Percentiles rank a stretch among this genome's conserved stretches.
Evolutionary conservation across 805 yeast genomes (phyloP).

Genomic region (Wickerhamiella qilinensis): DNA sequence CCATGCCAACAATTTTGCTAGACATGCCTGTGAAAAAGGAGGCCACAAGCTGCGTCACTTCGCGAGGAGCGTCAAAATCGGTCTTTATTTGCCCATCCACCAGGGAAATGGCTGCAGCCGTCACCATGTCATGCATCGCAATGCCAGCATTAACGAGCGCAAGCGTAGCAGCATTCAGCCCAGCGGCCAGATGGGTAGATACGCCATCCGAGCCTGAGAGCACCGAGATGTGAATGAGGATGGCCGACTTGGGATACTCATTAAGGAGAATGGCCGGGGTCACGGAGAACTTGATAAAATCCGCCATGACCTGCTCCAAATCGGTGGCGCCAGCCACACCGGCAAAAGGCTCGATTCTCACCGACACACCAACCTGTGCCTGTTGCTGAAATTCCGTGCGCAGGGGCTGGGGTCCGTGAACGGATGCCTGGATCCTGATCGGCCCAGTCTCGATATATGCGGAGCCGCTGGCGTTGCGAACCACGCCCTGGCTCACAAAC

Average conservation of each 20-base stretch:
- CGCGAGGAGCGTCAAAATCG: slow-evolving; percentile 8
- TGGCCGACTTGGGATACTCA: slow-evolving; percentile 80
- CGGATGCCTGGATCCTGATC: slow-evolving; percentile 45
- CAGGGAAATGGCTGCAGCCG: slow-evolving; percentile 23
- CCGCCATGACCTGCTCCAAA: slow-evolving; percentile 29
- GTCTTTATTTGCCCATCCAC: slow-evolving; percentile 5
- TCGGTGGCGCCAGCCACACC: slow-evolving; percentile 24
- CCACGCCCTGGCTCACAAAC: slow-evolving; percentile 46
- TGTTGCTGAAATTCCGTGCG: slow-evolving; percentile 53
- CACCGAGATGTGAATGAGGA: slow-evolving; percentile 59
- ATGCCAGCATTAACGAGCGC: slow-evolving; percentile 79
- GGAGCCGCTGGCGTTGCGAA: slow-evolving; percentile 67
- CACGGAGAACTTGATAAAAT: slow-evolving; percentile 35
- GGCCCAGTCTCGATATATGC: slow-evolving; percentile 57
- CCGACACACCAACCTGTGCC: slow-evolving; percentile 49
- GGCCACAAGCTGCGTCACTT: slow-evolving; percentile 12
- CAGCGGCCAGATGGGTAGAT: slow-evolving; percentile 28
- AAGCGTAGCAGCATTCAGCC: slow-evolving; percentile 47
- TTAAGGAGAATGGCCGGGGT: slow-evolving; percentile 40
- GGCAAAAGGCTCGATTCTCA: slow-evolving; percentile 37
- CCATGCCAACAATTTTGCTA: slow-evolving; percentile 11
- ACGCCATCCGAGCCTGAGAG: slow-evolving; percentile 31
- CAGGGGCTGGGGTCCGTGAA: slow-evolving; percentile 82
- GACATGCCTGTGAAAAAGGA: slow-evolving; percentile 9
- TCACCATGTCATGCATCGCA: slow-evolving; percentile 61